Evolutionary conservation across 2,329 filamentous ascomycete species (phyloP), one percentile per base, ranked within the genome.

Genomic region (Xylariaceae sp.): DNA sequence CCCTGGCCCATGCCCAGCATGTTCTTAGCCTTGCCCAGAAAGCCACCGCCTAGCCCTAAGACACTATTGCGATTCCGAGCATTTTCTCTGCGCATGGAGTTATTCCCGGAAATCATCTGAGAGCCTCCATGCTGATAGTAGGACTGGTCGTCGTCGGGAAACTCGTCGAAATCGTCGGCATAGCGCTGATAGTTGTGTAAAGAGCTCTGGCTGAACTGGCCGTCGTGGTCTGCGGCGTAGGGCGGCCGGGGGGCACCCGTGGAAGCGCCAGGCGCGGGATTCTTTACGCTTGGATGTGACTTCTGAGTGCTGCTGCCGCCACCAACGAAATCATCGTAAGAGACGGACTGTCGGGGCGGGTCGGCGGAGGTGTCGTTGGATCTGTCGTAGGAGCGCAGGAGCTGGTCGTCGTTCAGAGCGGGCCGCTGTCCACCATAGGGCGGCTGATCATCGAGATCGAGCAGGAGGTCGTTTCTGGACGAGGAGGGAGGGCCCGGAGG

Each of bases 261-360:
- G 41, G 48, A 53, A 47, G 64, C 67, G 50, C 66, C 68, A 6
- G 64, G 57, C 28, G 64, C 53, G 38, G 63, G 65, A 52, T 75
- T 71, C 59, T 73, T 74, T 48, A 71, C 71, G 43, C 76, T 70
- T 18, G 76, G 69, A 45, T 79, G 76, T 48, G 77, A 71, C 54
- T 78, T 73, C 55, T 76, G 77, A 5, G 22, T 28, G 22, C 22
- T 28, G 58, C 76, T 75, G 16, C 28, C 38, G 58, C 78, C 84
- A 58, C 93, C 93, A 57, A 97, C 87, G 69, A 97, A 97, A 64
- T 94, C 88, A 77, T 97, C 93, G 73, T 97, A 97, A 53, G 91
- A 96, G 47, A 93, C 85, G 22, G 92, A 97, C 47, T 91, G 89
- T 60, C 93, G 88, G 56, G 82, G 81, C 43, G 80, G 75, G 61